Evolutionary conservation across 371 early-diverging fungal genomes (phyloP).

Genomic region (Mortierella sp.): DNA sequence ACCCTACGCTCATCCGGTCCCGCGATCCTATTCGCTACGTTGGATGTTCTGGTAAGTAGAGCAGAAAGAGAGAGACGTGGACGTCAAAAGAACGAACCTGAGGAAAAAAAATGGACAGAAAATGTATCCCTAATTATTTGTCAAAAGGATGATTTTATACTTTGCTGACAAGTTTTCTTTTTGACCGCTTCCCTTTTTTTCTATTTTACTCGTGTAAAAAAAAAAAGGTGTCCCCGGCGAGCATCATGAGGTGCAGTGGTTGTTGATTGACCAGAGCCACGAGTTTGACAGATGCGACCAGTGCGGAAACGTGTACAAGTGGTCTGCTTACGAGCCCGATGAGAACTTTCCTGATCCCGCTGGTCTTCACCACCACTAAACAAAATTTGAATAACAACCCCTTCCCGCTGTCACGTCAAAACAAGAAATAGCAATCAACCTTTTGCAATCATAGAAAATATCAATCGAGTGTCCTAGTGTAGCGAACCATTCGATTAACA

Average conservation of each 20-base stretch:
- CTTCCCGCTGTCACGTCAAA: neutral
- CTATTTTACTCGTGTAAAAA: neutral
- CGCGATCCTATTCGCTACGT: slow-evolving; percentile 87
- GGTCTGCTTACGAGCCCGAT: slow-evolving; percentile 55
- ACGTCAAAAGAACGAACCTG: too few relatives aligned
- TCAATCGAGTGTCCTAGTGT: neutral
- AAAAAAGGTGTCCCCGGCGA: slow-evolving; percentile 53
- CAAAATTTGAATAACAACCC: neutral
- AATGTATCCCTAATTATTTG: too few relatives aligned
- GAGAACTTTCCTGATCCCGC: slow-evolving; percentile 51
- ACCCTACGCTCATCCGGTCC: slow-evolving; percentile 91
- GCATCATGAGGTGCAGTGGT: slow-evolving; percentile 50
- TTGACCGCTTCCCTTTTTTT: neutral
- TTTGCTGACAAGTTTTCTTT: neutral
- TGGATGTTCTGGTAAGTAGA: slow-evolving; percentile 91
- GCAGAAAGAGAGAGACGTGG: too few relatives aligned
- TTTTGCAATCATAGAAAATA: neutral
- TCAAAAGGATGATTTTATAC: neutral
- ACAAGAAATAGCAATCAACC: neutral
- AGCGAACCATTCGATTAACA: neutral
- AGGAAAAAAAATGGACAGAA: neutral
- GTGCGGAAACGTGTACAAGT: slow-evolving; percentile 90
- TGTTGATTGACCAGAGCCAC: slow-evolving; percentile 64
- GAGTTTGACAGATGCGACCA: slow-evolving; percentile 95
- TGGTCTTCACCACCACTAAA: slow-evolving; percentile 39